These are phyloP conservation scores for barrel medic (Medicago truncatula) DNA, from an alignment of 306 rosid genomes.

Conservation along the genomic window DNA sequence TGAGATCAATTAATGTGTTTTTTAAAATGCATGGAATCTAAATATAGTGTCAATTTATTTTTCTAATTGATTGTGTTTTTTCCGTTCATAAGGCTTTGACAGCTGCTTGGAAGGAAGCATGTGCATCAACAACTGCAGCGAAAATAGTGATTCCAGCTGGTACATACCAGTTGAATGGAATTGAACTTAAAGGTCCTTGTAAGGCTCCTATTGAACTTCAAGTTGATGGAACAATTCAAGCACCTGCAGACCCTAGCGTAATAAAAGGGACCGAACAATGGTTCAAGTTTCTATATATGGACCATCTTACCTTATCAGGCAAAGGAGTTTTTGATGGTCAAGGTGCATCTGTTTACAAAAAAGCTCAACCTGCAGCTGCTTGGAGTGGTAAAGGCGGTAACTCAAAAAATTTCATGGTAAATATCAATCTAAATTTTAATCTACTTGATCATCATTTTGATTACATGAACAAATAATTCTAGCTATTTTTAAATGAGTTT, in stretches of 20 bases:
- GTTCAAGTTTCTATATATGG: background rate
- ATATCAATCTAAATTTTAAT: too few species aligned
- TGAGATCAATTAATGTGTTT: too few species aligned
- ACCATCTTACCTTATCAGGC: background rate
- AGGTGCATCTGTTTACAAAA: background rate
- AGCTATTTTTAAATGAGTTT: too few species aligned
- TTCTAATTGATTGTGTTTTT: background rate
- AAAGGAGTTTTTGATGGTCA: background rate
- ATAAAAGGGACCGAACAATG: background rate
- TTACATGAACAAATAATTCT: too few species aligned
- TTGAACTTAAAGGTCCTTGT: background rate
- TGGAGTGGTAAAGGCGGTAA: too few species aligned
- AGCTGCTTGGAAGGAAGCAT: background rate
- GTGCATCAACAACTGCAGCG: background rate
- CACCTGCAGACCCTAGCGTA: background rate
- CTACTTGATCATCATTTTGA: too few species aligned
- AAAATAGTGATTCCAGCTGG: background rate
- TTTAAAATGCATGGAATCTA: too few species aligned
- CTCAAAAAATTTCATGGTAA: too few species aligned
- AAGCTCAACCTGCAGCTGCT: background rate
- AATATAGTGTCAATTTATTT: too few species aligned
- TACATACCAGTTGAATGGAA: background rate
- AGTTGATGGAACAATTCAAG: conserved; percentile 1
- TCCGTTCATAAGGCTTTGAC: background rate
- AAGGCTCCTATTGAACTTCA: background rate